Evolutionary conservation across 148 eudicot species (phyloP).

Genomic region (Pharnaceum exiguum): DNA sequence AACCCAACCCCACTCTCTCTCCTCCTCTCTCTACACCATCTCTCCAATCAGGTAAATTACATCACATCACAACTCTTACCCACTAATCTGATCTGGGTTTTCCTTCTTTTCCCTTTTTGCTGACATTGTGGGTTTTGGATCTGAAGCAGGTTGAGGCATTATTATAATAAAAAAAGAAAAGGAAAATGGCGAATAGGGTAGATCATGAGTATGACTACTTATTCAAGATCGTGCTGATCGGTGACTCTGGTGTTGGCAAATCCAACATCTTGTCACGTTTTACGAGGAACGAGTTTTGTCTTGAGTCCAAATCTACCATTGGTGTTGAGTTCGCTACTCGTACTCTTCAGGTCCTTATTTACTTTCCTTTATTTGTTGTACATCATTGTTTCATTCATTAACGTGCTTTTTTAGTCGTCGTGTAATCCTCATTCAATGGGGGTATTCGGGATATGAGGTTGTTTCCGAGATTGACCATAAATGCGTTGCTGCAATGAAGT

Average conservation of each 20-base stretch:
- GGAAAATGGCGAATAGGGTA: slow-evolving; percentile 52
- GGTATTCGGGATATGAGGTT: not conserved
- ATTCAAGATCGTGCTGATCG: slow-evolving; percentile 73
- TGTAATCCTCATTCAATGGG: not conserved
- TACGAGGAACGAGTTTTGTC: slow-evolving; percentile 69
- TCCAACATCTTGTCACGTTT: slow-evolving; percentile 65
- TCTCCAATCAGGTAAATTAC: not conserved
- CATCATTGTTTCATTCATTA: not conserved
- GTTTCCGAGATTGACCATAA: too few relatives aligned
- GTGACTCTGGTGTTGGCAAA: slow-evolving; percentile 75
- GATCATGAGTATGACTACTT: slow-evolving; percentile 71
- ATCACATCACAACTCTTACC: too few relatives aligned
- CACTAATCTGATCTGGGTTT: too few relatives aligned
- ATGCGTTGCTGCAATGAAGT: too few relatives aligned
- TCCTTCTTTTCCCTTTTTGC: not conserved
- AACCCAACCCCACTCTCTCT: not conserved
- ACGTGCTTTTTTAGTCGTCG: not conserved
- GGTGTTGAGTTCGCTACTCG: slow-evolving; percentile 77
- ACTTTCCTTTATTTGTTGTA: too few relatives aligned
- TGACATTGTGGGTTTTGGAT: slow-evolving; percentile 14
- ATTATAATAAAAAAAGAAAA: not conserved
- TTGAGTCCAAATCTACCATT: slow-evolving; percentile 73
- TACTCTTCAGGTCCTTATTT: slow-evolving; percentile 47
- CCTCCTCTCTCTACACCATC: not conserved
- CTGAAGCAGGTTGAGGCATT: slow-evolving; percentile 24